Evolutionary conservation across 495 filamentous ascomycete species (phyloP).

Genomic region (Rhypophila decipiens): DNA sequence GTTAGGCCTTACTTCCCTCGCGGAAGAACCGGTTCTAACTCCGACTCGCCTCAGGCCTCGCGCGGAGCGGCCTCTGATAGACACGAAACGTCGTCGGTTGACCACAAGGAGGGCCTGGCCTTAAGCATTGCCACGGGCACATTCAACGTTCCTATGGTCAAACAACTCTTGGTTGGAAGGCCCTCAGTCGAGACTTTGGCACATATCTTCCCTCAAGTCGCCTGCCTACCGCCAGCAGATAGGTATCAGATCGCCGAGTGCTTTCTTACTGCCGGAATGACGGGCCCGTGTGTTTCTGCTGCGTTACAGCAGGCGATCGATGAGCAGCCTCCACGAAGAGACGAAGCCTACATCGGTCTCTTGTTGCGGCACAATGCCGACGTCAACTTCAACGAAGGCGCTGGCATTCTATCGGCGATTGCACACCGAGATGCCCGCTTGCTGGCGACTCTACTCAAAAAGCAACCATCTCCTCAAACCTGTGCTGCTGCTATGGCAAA

Average conservation of each 20-base stretch:
- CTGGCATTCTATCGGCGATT: slow-evolving; percentile 35
- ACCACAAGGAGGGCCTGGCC: slow-evolving; percentile 36
- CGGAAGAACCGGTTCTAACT: slow-evolving; percentile 13
- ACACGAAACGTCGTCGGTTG: slow-evolving; percentile 39
- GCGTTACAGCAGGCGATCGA: slow-evolving; percentile 38
- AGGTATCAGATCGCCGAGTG: slow-evolving; percentile 35
- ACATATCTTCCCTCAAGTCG: slow-evolving; percentile 31
- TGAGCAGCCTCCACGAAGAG: slow-evolving; percentile 31
- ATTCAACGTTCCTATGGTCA: slow-evolving; percentile 30
- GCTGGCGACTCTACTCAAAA: slow-evolving; percentile 31
- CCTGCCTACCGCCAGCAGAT: slow-evolving; percentile 21
- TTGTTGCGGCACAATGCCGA: slow-evolving; percentile 38
- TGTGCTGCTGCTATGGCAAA: slow-evolving; percentile 26
- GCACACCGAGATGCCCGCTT: slow-evolving; percentile 28
- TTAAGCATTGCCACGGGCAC: slow-evolving; percentile 33
- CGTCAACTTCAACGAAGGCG: slow-evolving; percentile 39
- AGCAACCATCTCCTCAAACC: slow-evolving; percentile 30
- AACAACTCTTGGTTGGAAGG: slow-evolving; percentile 30
- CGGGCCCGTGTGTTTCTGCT: slow-evolving; percentile 26
- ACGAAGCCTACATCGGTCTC: slow-evolving; percentile 37
- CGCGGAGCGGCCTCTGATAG: slow-evolving; percentile 25
- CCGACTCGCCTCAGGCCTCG: slow-evolving; percentile 16
- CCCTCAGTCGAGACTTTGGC: slow-evolving; percentile 33
- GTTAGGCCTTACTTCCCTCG: slow-evolving; percentile 34
- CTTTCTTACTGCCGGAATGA: slow-evolving; percentile 33